Evolutionary conservation across 176 grass and related monocot species (phyloP).

Genomic region (Oryza meyeriana): DNA sequence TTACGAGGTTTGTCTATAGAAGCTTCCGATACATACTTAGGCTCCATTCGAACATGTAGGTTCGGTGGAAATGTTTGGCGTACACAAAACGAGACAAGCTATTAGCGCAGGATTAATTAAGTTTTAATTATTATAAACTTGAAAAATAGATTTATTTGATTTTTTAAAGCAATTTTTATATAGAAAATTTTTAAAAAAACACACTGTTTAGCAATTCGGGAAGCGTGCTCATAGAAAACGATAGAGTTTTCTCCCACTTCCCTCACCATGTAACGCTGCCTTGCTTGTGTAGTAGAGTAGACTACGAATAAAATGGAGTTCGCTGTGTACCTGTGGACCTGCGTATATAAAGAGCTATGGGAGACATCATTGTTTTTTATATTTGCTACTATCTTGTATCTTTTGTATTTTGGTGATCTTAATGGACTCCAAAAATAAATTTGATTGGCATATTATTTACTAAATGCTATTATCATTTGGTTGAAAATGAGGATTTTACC

Average conservation of each 20-base stretch:
- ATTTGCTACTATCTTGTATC: neutral
- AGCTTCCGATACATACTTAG: neutral
- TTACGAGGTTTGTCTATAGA: neutral
- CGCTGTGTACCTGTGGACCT: neutral
- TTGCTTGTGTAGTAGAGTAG: neutral
- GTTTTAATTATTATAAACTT: too few relatives aligned
- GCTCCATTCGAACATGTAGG: too few relatives aligned
- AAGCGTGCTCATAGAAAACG: too few relatives aligned
- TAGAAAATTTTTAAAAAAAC: too few relatives aligned
- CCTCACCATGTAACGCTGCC: too few relatives aligned
- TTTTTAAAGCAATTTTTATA: too few relatives aligned
- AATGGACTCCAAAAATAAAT: neutral
- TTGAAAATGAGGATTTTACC: neutral
- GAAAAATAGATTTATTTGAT: too few relatives aligned
- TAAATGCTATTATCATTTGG: neutral
- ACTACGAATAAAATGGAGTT: neutral
- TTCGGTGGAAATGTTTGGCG: too few relatives aligned
- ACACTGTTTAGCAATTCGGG: too few relatives aligned
- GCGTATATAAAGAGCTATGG: neutral
- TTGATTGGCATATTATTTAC: neutral
- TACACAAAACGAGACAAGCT: too few relatives aligned
- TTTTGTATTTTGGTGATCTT: neutral
- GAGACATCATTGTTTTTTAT: neutral
- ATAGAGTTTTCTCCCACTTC: too few relatives aligned
- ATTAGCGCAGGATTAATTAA: too few relatives aligned